These are phyloP conservation scores for Punica granatum DNA, from an alignment of 345 rosid species.

Conservation along the genomic window DNA sequence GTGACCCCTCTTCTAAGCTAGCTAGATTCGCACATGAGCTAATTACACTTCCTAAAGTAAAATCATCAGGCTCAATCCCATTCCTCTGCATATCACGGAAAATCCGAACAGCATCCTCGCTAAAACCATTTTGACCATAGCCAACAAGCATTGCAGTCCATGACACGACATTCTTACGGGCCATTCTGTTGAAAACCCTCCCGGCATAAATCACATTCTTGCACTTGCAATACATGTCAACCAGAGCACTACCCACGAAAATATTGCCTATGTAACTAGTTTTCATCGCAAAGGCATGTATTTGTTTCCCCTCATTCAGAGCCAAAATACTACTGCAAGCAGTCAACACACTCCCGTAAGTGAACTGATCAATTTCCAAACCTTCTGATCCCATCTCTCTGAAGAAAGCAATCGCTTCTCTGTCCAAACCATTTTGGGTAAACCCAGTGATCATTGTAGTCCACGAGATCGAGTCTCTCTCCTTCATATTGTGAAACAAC, in stretches of 20 bases:
- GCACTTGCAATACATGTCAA: conserved; percentile 94
- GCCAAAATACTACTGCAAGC: conserved; percentile 64
- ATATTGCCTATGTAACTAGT: conserved; percentile 46
- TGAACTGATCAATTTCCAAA: conserved; percentile 66
- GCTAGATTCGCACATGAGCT: conserved; percentile 88
- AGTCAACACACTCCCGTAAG: conserved; percentile 78
- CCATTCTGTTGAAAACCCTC: conserved; percentile 56
- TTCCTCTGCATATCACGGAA: conserved; percentile 65
- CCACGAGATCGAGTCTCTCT: conserved; percentile 79
- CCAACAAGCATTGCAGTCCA: conserved; percentile 97
- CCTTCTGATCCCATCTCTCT: conserved; percentile 62
- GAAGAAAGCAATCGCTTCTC: conserved; percentile 51
- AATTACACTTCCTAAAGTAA: conserved; percentile 75
- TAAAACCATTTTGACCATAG: conserved; percentile 71
- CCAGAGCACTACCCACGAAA: conserved; percentile 82
- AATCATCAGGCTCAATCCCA: conserved; percentile 78
- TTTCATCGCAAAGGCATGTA: conserved; percentile 60
- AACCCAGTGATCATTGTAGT: conserved; percentile 82
- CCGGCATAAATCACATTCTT: conserved; percentile 48
- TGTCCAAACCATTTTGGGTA: conserved; percentile 51
- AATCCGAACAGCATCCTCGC: conserved; percentile 65
- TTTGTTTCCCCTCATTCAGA: conserved; percentile 56
- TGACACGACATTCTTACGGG: conserved; percentile 67
- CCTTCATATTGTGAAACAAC: conserved; percentile 51
- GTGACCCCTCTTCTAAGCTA: conserved; percentile 85